Evolutionary conservation across 192 early-diverging fungal species (phyloP).

Genomic region (Chytriomyces sp.): DNA sequence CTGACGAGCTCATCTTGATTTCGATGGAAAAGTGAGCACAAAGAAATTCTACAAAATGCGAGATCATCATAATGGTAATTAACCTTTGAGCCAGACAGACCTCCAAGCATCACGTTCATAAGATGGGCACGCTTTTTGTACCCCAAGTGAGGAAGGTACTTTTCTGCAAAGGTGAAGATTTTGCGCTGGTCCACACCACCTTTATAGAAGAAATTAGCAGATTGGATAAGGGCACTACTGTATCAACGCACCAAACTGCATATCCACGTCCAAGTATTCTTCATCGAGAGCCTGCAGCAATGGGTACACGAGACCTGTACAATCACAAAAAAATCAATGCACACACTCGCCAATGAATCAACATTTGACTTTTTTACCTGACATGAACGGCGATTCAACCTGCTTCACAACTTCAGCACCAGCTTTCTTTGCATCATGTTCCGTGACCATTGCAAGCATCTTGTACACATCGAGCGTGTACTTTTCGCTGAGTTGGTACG

Average conservation of each 20-base stretch:
- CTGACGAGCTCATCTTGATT: slow-evolving; percentile 93
- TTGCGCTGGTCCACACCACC: slow-evolving; percentile 99
- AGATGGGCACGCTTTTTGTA: slow-evolving; percentile 97
- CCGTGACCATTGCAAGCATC: slow-evolving; percentile 81
- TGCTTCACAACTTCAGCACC: slow-evolving; percentile 99
- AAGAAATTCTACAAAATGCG: background rate
- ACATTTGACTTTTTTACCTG: slow-evolving; percentile 51
- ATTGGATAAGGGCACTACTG: background rate
- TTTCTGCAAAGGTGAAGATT: slow-evolving; percentile 97
- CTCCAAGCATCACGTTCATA: slow-evolving; percentile 98
- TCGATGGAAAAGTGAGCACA: background rate
- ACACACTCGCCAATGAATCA: background rate
- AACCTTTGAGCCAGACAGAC: slow-evolving; percentile 73
- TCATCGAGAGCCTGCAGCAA: slow-evolving; percentile 98
- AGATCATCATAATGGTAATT: background rate
- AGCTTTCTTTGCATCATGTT: slow-evolving; percentile 97
- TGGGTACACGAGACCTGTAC: slow-evolving; percentile 82
- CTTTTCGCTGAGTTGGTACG: slow-evolving; percentile 84
- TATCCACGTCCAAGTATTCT: slow-evolving; percentile 92
- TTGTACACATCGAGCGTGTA: slow-evolving; percentile 93
- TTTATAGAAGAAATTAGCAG: slow-evolving; percentile 46
- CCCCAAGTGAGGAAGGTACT: slow-evolving; percentile 89
- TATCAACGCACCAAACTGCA: slow-evolving; percentile 63
- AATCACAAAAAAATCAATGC: background rate
- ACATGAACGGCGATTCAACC: slow-evolving; percentile 82